These are phyloP conservation scores for Cladorrhinum sp. DNA, from an alignment of 2,329 filamentous ascomycete species.

Conservation along the genomic window DNA sequence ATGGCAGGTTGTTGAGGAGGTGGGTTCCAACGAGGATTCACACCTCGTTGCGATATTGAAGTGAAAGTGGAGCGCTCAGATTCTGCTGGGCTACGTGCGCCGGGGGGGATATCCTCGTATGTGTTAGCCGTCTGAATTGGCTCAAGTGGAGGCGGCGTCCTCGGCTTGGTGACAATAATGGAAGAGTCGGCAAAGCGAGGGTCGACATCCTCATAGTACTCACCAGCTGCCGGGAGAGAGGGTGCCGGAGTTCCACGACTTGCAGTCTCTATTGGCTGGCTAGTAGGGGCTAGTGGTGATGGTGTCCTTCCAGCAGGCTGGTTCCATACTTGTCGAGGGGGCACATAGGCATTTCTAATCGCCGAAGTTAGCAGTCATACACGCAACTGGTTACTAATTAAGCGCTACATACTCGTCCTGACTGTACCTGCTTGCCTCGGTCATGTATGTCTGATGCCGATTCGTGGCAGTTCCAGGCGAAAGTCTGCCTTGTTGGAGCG, in stretches of 20 bases:
- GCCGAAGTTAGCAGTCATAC: slow-evolving; percentile 34
- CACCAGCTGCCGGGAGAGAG: slow-evolving; percentile 31
- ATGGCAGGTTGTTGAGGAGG: slow-evolving; percentile 40
- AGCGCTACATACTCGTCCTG: slow-evolving; percentile 64
- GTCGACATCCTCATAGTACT: slow-evolving; percentile 92
- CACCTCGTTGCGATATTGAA: slow-evolving; percentile 79
- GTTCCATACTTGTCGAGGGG: slow-evolving; percentile 57
- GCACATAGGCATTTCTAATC: slow-evolving; percentile 51
- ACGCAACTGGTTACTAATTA: slow-evolving; percentile 21
- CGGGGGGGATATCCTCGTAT: slow-evolving; percentile 38
- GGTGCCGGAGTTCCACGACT: slow-evolving; percentile 35
- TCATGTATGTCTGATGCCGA: slow-evolving; percentile 52
- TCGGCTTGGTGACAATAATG: slow-evolving; percentile 13
- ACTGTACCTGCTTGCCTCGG: slow-evolving; percentile 70
- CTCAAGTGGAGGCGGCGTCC: slow-evolving; percentile 25
- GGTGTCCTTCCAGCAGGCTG: slow-evolving; percentile 42
- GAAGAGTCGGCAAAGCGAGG: slow-evolving; percentile 69
- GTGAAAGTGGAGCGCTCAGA: slow-evolving; percentile 86
- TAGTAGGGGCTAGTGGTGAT: slow-evolving; percentile 42
- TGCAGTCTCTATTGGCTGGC: slow-evolving; percentile 37
- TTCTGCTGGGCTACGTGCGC: slow-evolving; percentile 67
- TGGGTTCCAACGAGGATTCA: slow-evolving; percentile 84
- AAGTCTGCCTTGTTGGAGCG: slow-evolving; percentile 57
- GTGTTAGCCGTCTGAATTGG: slow-evolving; percentile 29
- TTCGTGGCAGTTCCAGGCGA: slow-evolving; percentile 36